Evolutionary conservation across 1,139 yeast species (phyloP), one percentile per base, ranked within the genome.

Genomic region (Geotrichum citri-aurantii): DNA sequence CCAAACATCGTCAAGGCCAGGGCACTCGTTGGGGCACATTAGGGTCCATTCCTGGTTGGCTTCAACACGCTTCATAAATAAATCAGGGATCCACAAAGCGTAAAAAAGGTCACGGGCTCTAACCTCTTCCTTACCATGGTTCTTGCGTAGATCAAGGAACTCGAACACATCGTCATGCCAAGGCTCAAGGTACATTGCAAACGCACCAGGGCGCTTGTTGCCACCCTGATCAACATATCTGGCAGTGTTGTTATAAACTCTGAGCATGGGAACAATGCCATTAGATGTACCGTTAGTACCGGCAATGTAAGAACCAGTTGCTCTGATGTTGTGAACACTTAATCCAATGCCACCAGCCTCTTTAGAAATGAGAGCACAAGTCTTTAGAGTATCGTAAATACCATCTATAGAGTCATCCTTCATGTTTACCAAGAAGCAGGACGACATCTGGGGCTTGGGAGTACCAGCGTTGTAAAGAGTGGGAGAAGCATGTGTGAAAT

Each of bases 201-300:
- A 83, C 3, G 95, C 95, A 64, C 95, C 95, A 0, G 95, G 95
- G 67, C 95, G 79, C 69, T 86, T 86, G 75, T 86, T 87, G 62
- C 95, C 95, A 68, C 95, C 95, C 75, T 88, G 95, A 66, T 87
- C 95, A 44, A 87, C 95, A 68, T 86, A 88, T 68, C 95, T 77
- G 17, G 95, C 93, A 57, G 93, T 86, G 70, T 86, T 85, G 75
- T 88, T 87, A 75, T 83, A 88, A 21, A 88, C 93, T 65, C 92
- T 79, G 55, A 87, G 79, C 95, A 88, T 87, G 24, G 95, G 95
- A 61, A 87, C 86, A 58, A 88, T 76, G 56, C 95, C 95, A 63
- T 83, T 85, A 10, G 92, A 85, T 24, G 84, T 80, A 64, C 93
- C 95, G 65, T 84, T 85, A 8, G 91, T 83, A 65, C 89, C 87